Percentiles rank a stretch among this genome's conserved stretches.
These are phyloP conservation scores for Chrysosporium keratinophilum DNA, from an alignment of 2,329 filamentous ascomycete species.

Conservation along the genomic window DNA sequence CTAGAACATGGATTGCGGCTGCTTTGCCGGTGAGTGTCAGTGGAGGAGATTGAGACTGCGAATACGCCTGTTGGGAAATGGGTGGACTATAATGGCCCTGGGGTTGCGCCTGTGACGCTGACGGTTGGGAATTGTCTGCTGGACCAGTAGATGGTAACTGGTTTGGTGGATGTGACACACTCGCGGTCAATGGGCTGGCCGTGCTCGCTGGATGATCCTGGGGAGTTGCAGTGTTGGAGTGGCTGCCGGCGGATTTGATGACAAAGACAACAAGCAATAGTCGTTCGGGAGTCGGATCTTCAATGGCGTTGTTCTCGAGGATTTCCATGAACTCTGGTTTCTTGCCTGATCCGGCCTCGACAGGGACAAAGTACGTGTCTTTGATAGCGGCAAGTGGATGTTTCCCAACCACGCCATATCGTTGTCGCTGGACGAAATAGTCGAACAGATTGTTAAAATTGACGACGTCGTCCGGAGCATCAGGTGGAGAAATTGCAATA, in stretches of 20 bases:
- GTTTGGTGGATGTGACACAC: constrained; percentile 15
- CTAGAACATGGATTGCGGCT: constrained; percentile 54
- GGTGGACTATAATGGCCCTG: constrained; percentile 19
- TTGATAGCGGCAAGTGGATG: constrained; percentile 64
- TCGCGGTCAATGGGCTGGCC: constrained; percentile 27
- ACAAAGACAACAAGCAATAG: constrained; percentile 79
- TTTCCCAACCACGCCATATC: constrained; percentile 80
- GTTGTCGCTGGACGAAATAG: constrained; percentile 71
- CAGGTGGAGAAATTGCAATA: constrained; percentile 56
- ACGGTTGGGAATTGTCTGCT: background rate
- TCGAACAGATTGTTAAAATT: constrained; percentile 70
- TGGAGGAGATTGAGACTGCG: constrained; percentile 21
- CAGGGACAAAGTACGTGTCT: constrained; percentile 83
- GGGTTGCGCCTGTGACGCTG: background rate
- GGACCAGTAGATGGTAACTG: constrained; percentile 13
- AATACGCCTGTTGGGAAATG: constrained; percentile 19
- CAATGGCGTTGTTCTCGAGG: constrained; percentile 72
- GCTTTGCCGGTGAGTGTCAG: constrained; percentile 39
- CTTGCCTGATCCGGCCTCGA: constrained; percentile 56
- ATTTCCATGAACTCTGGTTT: constrained; percentile 82
- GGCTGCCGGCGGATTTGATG: constrained; percentile 51
- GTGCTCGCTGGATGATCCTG: constrained; percentile 28
- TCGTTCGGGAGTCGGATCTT: constrained; percentile 59
- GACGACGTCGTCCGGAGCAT: constrained; percentile 46
- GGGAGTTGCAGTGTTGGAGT: constrained; percentile 30